Conservation (phyloP, 2,329 filamentous ascomycete genomes). For the Sarocladium oryzae region DNA sequence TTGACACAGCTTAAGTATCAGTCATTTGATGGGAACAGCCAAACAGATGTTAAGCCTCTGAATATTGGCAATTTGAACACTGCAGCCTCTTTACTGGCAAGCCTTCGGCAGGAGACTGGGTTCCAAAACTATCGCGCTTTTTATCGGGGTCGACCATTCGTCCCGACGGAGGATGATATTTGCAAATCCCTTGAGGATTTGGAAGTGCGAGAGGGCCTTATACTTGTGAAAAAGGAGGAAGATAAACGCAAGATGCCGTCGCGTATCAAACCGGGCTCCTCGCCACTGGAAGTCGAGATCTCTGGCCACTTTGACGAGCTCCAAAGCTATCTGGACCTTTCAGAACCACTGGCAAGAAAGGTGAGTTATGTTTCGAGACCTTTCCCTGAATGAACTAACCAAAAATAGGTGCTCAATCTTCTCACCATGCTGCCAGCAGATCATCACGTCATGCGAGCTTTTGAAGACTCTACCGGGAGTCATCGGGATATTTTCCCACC, state of each 20-base stretch:
- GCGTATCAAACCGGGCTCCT: constrained; percentile 44
- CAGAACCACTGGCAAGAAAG: constrained; percentile 62
- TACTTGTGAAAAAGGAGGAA: constrained; percentile 58
- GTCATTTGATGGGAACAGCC: constrained; percentile 56
- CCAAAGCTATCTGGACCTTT: constrained; percentile 72
- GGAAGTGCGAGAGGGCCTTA: constrained; percentile 56
- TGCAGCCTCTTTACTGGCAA: constrained; percentile 60
- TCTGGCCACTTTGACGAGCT: constrained; percentile 76
- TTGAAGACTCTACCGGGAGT: constrained; percentile 47
- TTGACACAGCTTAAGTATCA: constrained; percentile 66
- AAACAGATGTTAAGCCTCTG: constrained; percentile 55
- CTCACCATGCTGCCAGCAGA: constrained; percentile 64
- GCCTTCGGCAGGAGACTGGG: constrained; percentile 61
- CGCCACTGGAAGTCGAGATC: constrained; percentile 69
- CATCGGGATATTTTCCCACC: constrained; percentile 60
- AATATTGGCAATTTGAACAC: constrained; percentile 67
- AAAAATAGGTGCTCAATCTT: constrained; percentile 58
- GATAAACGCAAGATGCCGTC: constrained; percentile 35
- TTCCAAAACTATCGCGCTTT: constrained; percentile 73
- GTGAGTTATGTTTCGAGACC: constrained; percentile 31
- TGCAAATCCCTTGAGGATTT: constrained; percentile 61
- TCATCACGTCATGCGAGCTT: constrained; percentile 50
- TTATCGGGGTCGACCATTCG: constrained; percentile 59
- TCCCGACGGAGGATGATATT: constrained; percentile 52
- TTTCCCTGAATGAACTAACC: constrained; percentile 12